Base-by-base conservation (phyloP, 805 yeast species). In the Metschnikowia drakensbergensis region DNA sequence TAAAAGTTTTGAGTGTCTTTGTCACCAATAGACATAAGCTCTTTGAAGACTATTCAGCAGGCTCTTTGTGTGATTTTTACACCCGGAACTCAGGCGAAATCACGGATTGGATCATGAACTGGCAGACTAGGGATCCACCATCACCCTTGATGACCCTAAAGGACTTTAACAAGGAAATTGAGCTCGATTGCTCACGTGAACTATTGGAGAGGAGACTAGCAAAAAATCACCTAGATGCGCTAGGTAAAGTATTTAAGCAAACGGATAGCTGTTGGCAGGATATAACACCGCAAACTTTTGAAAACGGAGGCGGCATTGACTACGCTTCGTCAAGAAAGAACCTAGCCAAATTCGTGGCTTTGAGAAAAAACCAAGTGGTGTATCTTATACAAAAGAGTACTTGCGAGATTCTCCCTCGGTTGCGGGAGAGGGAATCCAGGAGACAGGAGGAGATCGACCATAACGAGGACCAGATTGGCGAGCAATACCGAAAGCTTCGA, bases 391-490 rank as follows among this genome's bases (percentile, higher is more conserved):
- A 51, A 3, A 50, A 51, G 0, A 57, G 61, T 2, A 46, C 53
- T 9, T 39, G 38, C 2, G 45, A 50, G 5, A 50, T 51, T 7
- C 45, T 71, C 3, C 68, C 70, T 0, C 37, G 44, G 2, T 50
- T 58, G 2, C 54, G 72, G 38, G 47, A 47, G 10, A 33, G 46
- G 3, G 75, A 71, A 48, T 57, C 71, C 0, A 47, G 53, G 33
- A 51, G 72, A 22, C 77, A 72, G 48, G 46, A 58, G 3, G 53
- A 58, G 13, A 62, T 61, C 33, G 77, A 72, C 52, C 47, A 51
- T 1, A 66, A 65, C 40, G 76, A 71, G 44, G 66, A 63, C 2
- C 60, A 64, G 30, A 71, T 76, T 26, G 83, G 79, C 3, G 62
- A 60, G 1, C 47, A 59, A 8, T 80, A 74, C 57, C 73, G 75